Conservation (phyloP, 768 basidiomycete species). For the Holtermanniella nyarrowii region DNA sequence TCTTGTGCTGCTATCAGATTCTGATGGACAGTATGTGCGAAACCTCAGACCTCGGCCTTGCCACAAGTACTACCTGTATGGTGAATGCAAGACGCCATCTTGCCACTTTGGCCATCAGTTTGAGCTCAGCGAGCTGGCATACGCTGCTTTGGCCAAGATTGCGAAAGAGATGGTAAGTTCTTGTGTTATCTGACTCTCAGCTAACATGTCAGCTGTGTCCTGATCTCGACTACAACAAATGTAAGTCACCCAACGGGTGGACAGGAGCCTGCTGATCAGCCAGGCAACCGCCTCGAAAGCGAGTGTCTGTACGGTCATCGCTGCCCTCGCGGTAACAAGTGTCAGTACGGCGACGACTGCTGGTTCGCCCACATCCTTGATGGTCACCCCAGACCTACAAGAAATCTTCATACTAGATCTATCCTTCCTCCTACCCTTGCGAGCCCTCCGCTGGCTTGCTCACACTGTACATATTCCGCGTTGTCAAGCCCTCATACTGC, state of each 20-base stretch:
- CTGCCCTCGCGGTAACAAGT: neutral
- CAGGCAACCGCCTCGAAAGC: neutral
- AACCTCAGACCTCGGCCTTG: neutral
- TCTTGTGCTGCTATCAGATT: no score
- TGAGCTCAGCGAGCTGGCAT: neutral
- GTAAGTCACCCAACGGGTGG: neutral
- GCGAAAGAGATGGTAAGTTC: neutral
- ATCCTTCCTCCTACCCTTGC: no score
- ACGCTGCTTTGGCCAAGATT: neutral
- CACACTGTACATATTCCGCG: no score
- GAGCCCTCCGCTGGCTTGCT: no score
- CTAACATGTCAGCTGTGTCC: no score
- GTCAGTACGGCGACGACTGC: neutral
- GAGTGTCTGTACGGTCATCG: neutral
- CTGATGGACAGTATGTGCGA: neutral
- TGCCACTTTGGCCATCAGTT: neutral
- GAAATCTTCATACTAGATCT: no score
- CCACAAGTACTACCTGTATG: neutral
- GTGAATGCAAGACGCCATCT: neutral
- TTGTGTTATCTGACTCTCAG: no score
- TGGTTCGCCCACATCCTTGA: neutral
- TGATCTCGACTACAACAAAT: neutral
- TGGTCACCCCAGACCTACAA: no score
- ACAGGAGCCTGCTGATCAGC: neutral
- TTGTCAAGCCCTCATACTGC: no score